A percentile compares a stretch with the other conserved stretches of the same genome.
Conservation (phyloP, 371 early-diverging fungal genomes). For the Dinochytrium kinnereticum region DNA sequence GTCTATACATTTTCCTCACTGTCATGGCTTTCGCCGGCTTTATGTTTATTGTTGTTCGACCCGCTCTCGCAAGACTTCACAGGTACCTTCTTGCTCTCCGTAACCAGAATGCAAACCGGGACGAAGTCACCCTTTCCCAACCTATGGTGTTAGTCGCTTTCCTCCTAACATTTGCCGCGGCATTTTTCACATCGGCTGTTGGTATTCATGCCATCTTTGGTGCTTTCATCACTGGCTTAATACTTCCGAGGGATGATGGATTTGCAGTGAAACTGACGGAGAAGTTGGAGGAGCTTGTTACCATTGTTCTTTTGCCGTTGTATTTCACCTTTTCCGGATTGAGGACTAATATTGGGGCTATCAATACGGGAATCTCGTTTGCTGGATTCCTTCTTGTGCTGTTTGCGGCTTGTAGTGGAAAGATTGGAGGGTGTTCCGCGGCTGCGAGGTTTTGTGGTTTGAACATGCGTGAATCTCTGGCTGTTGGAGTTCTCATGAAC, state of each 20-base stretch:
- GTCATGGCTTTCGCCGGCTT: constrained; percentile 27
- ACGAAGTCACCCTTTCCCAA: constrained; percentile 53
- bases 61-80: constrained; percentile 14
- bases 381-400: constrained; percentile 75
- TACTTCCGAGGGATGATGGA: constrained; percentile 81
- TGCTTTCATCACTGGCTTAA: constrained; percentile 76
- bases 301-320: constrained; percentile 74
- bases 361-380: constrained; percentile 72
- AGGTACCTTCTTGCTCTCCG: not conserved
- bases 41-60: constrained; percentile 24
- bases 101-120: constrained; percentile 15
- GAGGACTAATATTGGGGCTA: constrained; percentile 76
- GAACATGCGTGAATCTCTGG: constrained; percentile 75
- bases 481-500: constrained; percentile 87
- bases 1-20: constrained; percentile 28
- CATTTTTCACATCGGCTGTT: constrained; percentile 79
- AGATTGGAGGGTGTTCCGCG: constrained; percentile 74
- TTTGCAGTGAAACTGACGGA: constrained; percentile 82
- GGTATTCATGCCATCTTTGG: constrained; percentile 90
- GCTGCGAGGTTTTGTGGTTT: constrained; percentile 71
- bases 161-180: constrained; percentile 47
- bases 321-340: constrained; percentile 88
- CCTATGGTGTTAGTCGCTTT: constrained; percentile 40
- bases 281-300: constrained; percentile 82
- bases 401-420: constrained; percentile 75